Conservation (phyloP, 2,329 filamentous ascomycete species). For the Canariomyces notabilis region DNA sequence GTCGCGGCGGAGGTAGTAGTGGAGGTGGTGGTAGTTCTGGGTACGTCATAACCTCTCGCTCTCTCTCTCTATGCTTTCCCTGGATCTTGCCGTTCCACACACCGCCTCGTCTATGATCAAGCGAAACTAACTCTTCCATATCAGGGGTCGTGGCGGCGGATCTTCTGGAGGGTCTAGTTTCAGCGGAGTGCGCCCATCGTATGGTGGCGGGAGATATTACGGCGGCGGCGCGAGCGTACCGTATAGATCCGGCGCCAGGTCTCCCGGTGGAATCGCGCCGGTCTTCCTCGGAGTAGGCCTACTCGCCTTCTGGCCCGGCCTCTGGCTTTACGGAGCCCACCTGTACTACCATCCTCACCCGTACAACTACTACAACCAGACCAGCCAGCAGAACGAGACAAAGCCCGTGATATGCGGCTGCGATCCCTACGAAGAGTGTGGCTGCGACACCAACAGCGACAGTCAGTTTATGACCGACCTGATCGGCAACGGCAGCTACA, state of each 20-base stretch:
- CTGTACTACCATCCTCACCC: slow-evolving; percentile 51
- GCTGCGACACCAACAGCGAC: slow-evolving; percentile 59
- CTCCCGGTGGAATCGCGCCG: slow-evolving; percentile 46
- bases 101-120: no score
- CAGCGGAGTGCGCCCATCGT: slow-evolving; percentile 49
- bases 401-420: slow-evolving; percentile 60
- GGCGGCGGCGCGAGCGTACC: slow-evolving; percentile 59
- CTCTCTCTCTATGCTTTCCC: not conserved
- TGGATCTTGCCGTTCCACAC: no score
- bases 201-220: slow-evolving; percentile 61
- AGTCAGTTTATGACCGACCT: slow-evolving; percentile 56
- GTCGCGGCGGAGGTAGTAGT: slow-evolving; percentile 35
- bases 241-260: slow-evolving; percentile 51
- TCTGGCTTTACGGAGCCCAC: slow-evolving; percentile 61
- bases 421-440: slow-evolving; percentile 50
- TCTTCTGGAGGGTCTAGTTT: slow-evolving; percentile 21
- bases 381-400: slow-evolving; percentile 51
- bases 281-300: slow-evolving; percentile 43
- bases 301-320: slow-evolving; percentile 57
- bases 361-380: slow-evolving; percentile 46
- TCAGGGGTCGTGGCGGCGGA: slow-evolving; percentile 38
- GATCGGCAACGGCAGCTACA: slow-evolving; percentile 60
- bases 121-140: not conserved
- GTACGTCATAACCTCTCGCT: not conserved
- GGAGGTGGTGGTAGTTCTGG: slow-evolving; percentile 18